Conservation (phyloP, 164 flowering plant species). For the Berberis thunbergii region DNA sequence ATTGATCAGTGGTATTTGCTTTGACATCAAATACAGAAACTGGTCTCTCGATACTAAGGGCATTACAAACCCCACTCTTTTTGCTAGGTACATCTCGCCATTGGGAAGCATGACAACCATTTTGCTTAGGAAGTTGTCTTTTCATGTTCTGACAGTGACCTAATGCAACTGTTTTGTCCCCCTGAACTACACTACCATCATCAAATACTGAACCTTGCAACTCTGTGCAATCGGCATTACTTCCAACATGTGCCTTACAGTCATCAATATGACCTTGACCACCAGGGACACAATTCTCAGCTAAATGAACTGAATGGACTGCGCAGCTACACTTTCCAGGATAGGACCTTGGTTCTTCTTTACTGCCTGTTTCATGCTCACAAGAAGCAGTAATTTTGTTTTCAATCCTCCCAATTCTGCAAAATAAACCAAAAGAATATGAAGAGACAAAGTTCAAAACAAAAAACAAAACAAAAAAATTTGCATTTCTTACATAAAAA, state of each 20-base stretch:
- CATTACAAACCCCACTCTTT: slow-evolving; percentile 13
- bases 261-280: slow-evolving; percentile 11
- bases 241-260: slow-evolving; percentile 15
- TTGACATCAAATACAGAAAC: slow-evolving; percentile 11
- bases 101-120: slow-evolving; percentile 21
- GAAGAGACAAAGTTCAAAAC: no score
- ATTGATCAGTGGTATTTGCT: slow-evolving; percentile 13
- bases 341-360: slow-evolving; percentile 14
- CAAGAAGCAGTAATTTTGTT: slow-evolving; percentile 5
- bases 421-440: neutral
- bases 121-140: slow-evolving; percentile 11
- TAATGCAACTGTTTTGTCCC: slow-evolving; percentile 10
- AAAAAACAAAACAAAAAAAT: no score
- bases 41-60: slow-evolving; percentile 12
- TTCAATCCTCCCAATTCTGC: slow-evolving; percentile 24
- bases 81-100: slow-evolving; percentile 60
- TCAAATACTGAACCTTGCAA: slow-evolving; percentile 14
- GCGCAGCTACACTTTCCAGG: slow-evolving; percentile 21
- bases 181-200: neutral
- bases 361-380: slow-evolving; percentile 21
- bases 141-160: slow-evolving; percentile 14
- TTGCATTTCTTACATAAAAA: no score
- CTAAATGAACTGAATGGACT: slow-evolving; percentile 19
- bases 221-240: slow-evolving; percentile 5
- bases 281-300: slow-evolving; percentile 14